phyloP scores from a whole-genome alignment of 768 basidiomycete species.

The Agrocybe praecox region DNA sequence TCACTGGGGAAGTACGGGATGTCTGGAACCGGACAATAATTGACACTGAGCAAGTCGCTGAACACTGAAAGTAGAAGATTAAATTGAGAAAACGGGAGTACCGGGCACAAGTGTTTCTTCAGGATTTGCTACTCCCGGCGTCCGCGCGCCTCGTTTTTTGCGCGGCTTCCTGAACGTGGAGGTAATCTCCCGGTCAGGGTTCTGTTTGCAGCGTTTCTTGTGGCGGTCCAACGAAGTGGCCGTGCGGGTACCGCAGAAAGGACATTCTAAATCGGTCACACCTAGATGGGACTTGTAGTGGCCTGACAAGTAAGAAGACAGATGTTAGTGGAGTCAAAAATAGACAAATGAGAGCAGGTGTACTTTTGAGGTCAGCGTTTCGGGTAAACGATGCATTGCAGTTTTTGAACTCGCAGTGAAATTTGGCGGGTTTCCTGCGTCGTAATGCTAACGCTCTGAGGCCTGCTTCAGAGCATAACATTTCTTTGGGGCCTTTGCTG shows the following conservation, averaged over 20 bases:
- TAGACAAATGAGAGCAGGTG: background rate
- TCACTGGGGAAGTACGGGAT: too few species aligned
- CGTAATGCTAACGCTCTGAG: too few species aligned
- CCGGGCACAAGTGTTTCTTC: too few species aligned
- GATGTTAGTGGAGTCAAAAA: background rate
- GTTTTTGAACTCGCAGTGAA: too few species aligned
- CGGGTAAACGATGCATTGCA: background rate
- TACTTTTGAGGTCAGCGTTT: background rate
- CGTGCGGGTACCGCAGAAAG: constrained; percentile 12
- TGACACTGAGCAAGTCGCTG: too few species aligned
- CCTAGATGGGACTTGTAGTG: constrained; percentile 19
- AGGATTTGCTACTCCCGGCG: background rate
- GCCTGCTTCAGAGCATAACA: too few species aligned
- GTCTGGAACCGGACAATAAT: too few species aligned
- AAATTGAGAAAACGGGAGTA: too few species aligned
- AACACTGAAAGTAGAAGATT: too few species aligned
- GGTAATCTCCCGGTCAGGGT: constrained; percentile 6
- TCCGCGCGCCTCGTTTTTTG: background rate
- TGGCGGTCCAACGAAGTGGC: constrained; percentile 16
- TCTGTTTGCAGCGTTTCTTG: constrained; percentile 15
- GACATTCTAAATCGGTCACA: constrained; percentile 18
- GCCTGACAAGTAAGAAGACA: background rate
- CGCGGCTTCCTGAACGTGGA: background rate
- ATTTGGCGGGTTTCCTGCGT: too few species aligned
- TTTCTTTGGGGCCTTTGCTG: too few species aligned